phyloP scores from a whole-genome alignment of 306 rosid species.

The Begonia masoniana region DNA sequence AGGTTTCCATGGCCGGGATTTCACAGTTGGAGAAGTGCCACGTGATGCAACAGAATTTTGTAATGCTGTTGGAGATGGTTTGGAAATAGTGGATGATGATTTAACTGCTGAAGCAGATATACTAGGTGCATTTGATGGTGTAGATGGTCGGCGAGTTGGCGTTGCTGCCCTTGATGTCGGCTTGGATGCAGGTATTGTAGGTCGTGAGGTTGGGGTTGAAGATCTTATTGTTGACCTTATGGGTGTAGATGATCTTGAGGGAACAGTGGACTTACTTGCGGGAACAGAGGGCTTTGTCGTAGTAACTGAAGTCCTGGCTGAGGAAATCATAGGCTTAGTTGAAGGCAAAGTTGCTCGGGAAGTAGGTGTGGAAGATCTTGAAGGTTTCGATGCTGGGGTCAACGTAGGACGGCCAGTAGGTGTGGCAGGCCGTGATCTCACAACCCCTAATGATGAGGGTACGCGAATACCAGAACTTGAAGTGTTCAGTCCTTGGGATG shows the following conservation, averaged over 20 bases:
- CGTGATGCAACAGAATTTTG: constrained; percentile 63
- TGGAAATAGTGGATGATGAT: constrained; percentile 37
- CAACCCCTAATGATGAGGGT: constrained; percentile 85
- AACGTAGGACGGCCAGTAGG: constrained; percentile 70
- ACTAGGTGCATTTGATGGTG: constrained; percentile 49
- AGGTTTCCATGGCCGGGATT: constrained; percentile 90
- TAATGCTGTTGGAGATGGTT: constrained; percentile 33
- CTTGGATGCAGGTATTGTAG: constrained; percentile 66
- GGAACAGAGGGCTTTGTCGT: constrained; percentile 33
- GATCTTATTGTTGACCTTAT: constrained; percentile 63
- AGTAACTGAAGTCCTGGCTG: constrained; percentile 40
- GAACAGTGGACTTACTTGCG: constrained; percentile 23
- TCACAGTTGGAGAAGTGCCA: constrained; percentile 79
- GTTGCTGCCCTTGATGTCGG: constrained; percentile 75
- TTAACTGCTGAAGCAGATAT: constrained; percentile 37
- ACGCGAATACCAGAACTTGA: constrained; percentile 58
- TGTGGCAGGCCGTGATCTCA: constrained; percentile 79
- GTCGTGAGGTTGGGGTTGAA: constrained; percentile 75
- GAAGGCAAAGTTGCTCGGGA: constrained; percentile 54
- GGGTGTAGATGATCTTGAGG: constrained; percentile 79
- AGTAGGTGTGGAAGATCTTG: constrained; percentile 84
- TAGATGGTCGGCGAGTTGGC: constrained; percentile 72
- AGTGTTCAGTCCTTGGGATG: constrained; percentile 64
- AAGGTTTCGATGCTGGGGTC: constrained; percentile 43
- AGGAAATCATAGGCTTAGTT: constrained; percentile 26